Conservation (phyloP, 78 protist species). For the Tieghemostelium lacteum region DNA sequence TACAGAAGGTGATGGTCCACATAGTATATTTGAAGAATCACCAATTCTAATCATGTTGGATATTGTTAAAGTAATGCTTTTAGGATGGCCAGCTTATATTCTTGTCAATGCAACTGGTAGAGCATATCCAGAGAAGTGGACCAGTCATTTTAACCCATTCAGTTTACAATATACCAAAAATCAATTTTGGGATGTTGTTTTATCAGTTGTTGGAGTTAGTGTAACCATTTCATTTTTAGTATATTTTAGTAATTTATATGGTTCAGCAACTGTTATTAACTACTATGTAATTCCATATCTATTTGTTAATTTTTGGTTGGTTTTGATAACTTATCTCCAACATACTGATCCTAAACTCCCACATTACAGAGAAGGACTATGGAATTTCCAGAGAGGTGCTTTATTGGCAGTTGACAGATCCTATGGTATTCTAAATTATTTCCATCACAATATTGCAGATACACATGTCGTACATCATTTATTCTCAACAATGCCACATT, state of each 20-base stretch:
- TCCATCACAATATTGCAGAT: conserved; percentile 88
- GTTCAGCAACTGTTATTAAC: conserved; percentile 9
- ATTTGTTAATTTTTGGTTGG: conserved; percentile 85
- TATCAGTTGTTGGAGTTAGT: conserved; percentile 48
- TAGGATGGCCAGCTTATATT: conserved; percentile 79
- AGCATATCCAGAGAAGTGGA: conserved; percentile 23
- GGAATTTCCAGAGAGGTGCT: conserved; percentile 88
- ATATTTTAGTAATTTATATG: neutral
- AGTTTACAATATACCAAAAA: conserved; percentile 25
- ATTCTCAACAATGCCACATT: conserved; percentile 84
- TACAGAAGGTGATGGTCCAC: conserved; percentile 34
- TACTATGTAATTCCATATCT: conserved; percentile 55
- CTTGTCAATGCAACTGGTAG: conserved; percentile 51
- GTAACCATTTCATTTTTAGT: neutral
- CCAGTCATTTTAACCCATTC: conserved; percentile 54
- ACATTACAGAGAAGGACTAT: conserved; percentile 83
- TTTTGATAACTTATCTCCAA: conserved; percentile 91
- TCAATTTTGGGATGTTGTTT: conserved; percentile 44
- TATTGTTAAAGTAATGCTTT: conserved; percentile 19
- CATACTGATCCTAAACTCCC: conserved; percentile 90
- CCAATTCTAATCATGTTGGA: conserved; percentile 31
- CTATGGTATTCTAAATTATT: conserved; percentile 52
- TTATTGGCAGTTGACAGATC: conserved; percentile 86
- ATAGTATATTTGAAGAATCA: conserved; percentile 27
- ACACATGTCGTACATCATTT: conserved; percentile 94